Evolutionary conservation across 768 basidiomycete genomes (phyloP).

Genomic region (Russula dissimulans): DNA sequence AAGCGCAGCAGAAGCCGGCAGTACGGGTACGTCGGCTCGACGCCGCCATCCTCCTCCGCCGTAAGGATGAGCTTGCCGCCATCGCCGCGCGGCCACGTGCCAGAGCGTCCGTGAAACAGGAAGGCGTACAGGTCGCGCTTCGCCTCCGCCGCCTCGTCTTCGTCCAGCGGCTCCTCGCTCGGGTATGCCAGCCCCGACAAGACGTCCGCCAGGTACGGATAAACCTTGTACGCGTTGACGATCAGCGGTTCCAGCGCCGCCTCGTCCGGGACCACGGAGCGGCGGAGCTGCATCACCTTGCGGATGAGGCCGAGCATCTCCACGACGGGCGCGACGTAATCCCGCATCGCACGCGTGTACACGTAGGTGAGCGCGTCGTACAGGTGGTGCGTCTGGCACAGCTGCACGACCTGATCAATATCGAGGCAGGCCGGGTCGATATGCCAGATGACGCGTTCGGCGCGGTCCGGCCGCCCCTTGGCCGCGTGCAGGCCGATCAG

Average conservation of each 20-base stretch:
- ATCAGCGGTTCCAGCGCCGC: constrained; percentile 46
- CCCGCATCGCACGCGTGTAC: constrained; percentile 78
- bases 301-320: constrained; percentile 74
- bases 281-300: constrained; percentile 48
- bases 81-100: constrained; percentile 65
- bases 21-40: constrained; percentile 86
- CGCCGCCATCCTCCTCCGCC: constrained; percentile 59
- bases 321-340: constrained; percentile 84
- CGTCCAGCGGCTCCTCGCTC: constrained; percentile 59
- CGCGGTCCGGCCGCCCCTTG: constrained; percentile 57
- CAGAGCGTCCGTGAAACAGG: constrained; percentile 74
- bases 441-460: constrained; percentile 91
- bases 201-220: constrained; percentile 73
- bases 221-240: constrained; percentile 84
- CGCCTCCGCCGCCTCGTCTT: constrained; percentile 57
- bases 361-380: constrained; percentile 95
- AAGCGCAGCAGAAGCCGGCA: constrained; percentile 74
- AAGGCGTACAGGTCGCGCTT: constrained; percentile 72
- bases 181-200: constrained; percentile 84
- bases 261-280: constrained; percentile 25
- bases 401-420: constrained; percentile 80
- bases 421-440: constrained; percentile 88
- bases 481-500: constrained; percentile 73
- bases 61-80: constrained; percentile 70
- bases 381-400: constrained; percentile 76